Conservation (phyloP, 345 rosid species). For the Leavenworthia alabamica region DNA sequence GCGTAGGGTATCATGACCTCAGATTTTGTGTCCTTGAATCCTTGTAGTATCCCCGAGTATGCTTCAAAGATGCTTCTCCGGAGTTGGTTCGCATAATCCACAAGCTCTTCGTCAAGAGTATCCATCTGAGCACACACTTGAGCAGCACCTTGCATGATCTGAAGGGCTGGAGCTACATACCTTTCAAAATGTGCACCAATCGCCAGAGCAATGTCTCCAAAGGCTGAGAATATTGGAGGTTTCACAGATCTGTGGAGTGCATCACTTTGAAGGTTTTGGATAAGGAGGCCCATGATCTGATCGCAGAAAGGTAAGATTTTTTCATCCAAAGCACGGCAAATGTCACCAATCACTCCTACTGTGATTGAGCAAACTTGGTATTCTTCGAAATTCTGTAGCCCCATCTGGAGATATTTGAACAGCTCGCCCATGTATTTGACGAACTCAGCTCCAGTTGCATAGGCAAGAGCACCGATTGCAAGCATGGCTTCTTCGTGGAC, state of each 20-base stretch:
- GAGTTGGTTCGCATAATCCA: constrained; percentile 80
- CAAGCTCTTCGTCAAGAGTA: constrained; percentile 60
- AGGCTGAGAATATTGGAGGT: constrained; percentile 88
- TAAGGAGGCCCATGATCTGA: constrained; percentile 71
- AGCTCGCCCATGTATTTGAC: constrained; percentile 72
- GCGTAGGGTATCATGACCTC: constrained; percentile 85
- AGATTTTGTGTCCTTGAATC: constrained; percentile 68
- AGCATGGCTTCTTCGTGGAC: constrained; percentile 99
- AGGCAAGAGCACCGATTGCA: constrained; percentile 93
- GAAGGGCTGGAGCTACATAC: constrained; percentile 53
- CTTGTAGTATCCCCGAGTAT: constrained; percentile 90
- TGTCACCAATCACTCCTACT: constrained; percentile 86
- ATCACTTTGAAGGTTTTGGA: constrained; percentile 60
- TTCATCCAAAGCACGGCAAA: constrained; percentile 81
- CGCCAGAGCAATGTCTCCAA: constrained; percentile 92
- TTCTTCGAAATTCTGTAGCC: constrained; percentile 84
- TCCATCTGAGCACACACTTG: constrained; percentile 68
- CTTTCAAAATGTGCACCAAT: constrained; percentile 72
- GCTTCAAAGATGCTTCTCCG: constrained; percentile 86
- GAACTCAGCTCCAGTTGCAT: constrained; percentile 77
- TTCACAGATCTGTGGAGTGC: constrained; percentile 89
- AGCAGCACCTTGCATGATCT: constrained; percentile 85
- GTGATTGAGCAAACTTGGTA: constrained; percentile 91
- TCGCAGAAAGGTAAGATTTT: constrained; percentile 74
- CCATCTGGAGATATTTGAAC: constrained; percentile 76